Percentiles rank a stretch among this genome's conserved stretches.
These are phyloP conservation scores for Rhizopogon vesiculosus DNA, from an alignment of 768 basidiomycete genomes.

Conservation along the genomic window DNA sequence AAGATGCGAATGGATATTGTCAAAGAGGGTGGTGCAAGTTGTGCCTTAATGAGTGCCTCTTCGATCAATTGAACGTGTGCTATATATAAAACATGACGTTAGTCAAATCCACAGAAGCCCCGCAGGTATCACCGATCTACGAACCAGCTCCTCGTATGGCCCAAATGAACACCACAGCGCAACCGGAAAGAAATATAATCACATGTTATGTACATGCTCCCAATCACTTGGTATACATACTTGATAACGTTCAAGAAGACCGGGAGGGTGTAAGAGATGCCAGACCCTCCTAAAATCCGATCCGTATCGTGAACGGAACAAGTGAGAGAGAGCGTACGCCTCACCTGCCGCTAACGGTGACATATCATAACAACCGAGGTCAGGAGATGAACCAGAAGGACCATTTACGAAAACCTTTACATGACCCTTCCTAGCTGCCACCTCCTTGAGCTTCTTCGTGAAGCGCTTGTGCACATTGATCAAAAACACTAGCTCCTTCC, in stretches of 20 bases:
- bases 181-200: constrained; percentile 4
- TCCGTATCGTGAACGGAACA: not conserved
- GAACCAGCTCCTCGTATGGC: constrained; percentile 42
- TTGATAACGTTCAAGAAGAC: constrained; percentile 37
- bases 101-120: not conserved
- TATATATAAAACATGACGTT: constrained; percentile 1
- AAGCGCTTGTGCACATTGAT: constrained; percentile 57
- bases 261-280: constrained; percentile 43
- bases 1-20: constrained; percentile 36
- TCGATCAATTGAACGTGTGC: constrained; percentile 44
- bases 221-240: constrained; percentile 21
- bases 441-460: constrained; percentile 42
- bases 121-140: not conserved
- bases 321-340: not conserved
- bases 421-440: constrained; percentile 22
- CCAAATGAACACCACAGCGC: constrained; percentile 45
- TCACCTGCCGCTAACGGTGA: constrained; percentile 48
- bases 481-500: constrained; percentile 51
- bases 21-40: constrained; percentile 24
- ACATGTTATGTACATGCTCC: not conserved
- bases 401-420: constrained; percentile 54
- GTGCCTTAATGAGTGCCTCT: constrained; percentile 28
- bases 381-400: constrained; percentile 46
- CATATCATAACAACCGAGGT: constrained; percentile 37
- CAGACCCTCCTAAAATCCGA: constrained; percentile 38